Conservation (phyloP, 805 yeast species). For the Hanseniaspora lachancei region DNA sequence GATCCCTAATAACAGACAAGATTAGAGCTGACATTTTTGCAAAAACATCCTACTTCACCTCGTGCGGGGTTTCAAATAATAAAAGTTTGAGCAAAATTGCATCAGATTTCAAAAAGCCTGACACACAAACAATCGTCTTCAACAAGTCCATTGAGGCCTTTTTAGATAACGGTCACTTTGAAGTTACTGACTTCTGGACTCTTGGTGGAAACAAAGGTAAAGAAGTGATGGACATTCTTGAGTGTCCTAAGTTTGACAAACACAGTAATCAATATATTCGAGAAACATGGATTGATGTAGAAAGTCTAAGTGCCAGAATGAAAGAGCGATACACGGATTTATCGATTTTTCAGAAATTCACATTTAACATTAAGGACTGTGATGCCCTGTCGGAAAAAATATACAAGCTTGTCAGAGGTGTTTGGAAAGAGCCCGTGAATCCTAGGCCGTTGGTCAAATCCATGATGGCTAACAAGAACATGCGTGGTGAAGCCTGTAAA, state of each 20-base stretch:
- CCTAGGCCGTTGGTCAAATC: conserved; percentile 56
- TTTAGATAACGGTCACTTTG: conserved; percentile 37
- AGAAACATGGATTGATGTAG: conserved; percentile 31
- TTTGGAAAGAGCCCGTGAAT: conserved; percentile 39
- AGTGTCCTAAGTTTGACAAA: conserved; percentile 32
- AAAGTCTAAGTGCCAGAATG: conserved; percentile 15
- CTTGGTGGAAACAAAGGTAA: conserved; percentile 85
- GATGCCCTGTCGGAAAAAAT: conserved; percentile 40
- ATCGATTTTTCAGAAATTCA: conserved; percentile 12
- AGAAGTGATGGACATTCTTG: conserved; percentile 36
- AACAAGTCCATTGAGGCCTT: conserved; percentile 39
- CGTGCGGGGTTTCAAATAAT: conserved; percentile 72
- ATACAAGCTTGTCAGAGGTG: conserved; percentile 54
- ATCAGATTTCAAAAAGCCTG: conserved; percentile 73
- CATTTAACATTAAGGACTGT: conserved; percentile 31
- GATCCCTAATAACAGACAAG: conserved; percentile 43
- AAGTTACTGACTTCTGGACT: conserved; percentile 69
- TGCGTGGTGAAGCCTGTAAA: conserved; percentile 43
- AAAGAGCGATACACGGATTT: conserved; percentile 12
- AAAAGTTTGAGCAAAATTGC: conserved; percentile 78
- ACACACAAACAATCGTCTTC: conserved; percentile 65
- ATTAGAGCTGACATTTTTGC: conserved; percentile 41
- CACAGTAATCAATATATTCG: conserved; percentile 40
- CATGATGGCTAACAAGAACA: conserved; percentile 81
- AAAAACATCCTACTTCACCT: conserved; percentile 67